Conservation (phyloP, 2,329 filamentous ascomycete species). For the Talaromyces amestolkiae region DNA sequence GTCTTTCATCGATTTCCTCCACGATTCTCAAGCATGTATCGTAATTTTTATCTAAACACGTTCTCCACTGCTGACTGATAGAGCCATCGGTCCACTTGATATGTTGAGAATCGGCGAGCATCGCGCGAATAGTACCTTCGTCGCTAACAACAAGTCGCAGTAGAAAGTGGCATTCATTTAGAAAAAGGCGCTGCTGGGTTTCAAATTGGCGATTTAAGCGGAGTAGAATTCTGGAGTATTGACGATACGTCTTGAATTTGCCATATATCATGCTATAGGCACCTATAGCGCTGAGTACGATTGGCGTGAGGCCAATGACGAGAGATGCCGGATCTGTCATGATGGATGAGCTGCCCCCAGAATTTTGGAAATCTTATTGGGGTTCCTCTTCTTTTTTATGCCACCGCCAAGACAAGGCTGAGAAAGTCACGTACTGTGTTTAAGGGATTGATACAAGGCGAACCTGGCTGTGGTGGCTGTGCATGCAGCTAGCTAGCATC, state of each 20-base stretch:
- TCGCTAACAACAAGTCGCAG: background rate
- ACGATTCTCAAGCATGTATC: background rate
- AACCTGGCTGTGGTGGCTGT: background rate
- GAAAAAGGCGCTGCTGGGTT: background rate
- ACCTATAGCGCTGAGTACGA: background rate
- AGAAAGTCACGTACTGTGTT: background rate
- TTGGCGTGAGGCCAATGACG: background rate
- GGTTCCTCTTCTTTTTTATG: background rate
- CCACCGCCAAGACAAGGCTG: background rate
- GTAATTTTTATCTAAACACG: background rate
- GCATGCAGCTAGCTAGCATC: background rate
- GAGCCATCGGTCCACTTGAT: background rate
- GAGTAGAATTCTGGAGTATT: background rate
- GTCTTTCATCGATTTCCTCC: background rate
- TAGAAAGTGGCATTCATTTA: background rate
- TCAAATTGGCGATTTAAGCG: background rate
- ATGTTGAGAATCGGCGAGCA: background rate
- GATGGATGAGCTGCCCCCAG: background rate
- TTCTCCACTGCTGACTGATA: background rate
- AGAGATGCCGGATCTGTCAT: background rate
- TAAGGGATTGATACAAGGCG: background rate
- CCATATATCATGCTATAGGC: background rate
- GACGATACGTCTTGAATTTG: background rate
- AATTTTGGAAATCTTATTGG: background rate
- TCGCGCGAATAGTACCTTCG: background rate